Evolutionary conservation across 2,329 filamentous ascomycete species (phyloP).

Genomic region (Colletotrichum spinosum): DNA sequence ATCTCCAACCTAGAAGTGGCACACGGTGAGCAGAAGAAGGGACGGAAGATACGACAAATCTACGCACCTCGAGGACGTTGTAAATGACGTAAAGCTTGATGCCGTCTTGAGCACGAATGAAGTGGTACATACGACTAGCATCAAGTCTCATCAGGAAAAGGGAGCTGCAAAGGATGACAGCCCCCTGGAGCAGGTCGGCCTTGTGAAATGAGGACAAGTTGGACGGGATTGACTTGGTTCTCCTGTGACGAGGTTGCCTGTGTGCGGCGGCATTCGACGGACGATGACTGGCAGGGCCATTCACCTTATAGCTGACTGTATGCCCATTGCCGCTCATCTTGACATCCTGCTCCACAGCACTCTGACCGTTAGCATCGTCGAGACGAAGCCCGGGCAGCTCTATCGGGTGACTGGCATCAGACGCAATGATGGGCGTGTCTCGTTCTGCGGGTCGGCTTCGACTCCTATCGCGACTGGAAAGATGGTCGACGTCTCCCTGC

Average conservation of each 20-base stretch:
- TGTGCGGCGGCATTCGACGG: constrained; percentile 36
- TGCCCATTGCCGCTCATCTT: constrained; percentile 31
- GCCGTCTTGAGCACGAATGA: constrained; percentile 93
- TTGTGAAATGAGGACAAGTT: constrained; percentile 90
- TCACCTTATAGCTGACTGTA: constrained; percentile 25
- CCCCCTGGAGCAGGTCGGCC: constrained; percentile 91
- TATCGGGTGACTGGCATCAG: constrained; percentile 1
- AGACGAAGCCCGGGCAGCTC: not conserved
- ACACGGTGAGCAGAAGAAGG: not conserved
- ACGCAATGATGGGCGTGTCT: not conserved
- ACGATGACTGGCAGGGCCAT: constrained; percentile 25
- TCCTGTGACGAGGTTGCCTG: constrained; percentile 68
- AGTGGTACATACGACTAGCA: constrained; percentile 97
- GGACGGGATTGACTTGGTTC: constrained; percentile 87
- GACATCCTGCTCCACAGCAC: constrained; percentile 43
- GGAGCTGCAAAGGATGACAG: constrained; percentile 88
- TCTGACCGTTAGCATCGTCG: not conserved
- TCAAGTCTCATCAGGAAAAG: constrained; percentile 89
- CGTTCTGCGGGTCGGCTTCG: constrained; percentile 17
- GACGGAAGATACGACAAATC: not conserved
- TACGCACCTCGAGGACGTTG: constrained; percentile 87
- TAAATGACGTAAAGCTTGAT: constrained; percentile 99
- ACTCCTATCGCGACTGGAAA: constrained; percentile 29
- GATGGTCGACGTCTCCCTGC: constrained; percentile 17
- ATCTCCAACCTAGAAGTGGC: constrained; percentile 74